Evolutionary conservation across 2,329 filamentous ascomycete genomes (phyloP), one percentile per base, ranked within the genome.

Genomic region (Clarireedia sp.): DNA sequence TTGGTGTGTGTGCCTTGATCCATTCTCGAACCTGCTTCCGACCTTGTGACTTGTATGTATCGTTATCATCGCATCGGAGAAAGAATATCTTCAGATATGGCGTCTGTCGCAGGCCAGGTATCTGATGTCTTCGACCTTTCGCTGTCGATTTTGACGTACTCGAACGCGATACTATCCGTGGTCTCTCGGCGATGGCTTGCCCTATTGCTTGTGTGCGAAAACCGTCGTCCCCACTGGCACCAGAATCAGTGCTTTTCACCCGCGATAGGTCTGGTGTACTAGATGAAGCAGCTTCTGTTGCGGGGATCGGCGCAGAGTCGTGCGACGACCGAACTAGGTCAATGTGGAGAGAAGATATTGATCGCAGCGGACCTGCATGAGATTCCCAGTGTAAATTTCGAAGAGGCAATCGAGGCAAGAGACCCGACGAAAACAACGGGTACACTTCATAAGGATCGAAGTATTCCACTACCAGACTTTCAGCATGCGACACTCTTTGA

Each of bases 301-400:
- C 66, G 14, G 72, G 69, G 44, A 69, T 62, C 47, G 71, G 60
- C 38, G 69, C 64, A 26, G 70, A 62, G 60, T 75, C 66, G 73
- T 82, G 69, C 66, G 75, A 63, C 71, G 66, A 73, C 76, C 71
- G 81, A 75, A 91, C 77, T 57, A 97, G 83, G 59, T 96, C 90
- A 65, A 97, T 82, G 67, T 96, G 90, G 41, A 99, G 81, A 12
- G 90, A 91, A 67, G 90, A 87, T 69, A 99, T 99, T 14, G 94
- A 96, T 62, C 94, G 87, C 37, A 97, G 75, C 2, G 94, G 94
- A 0, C 94, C 87, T 26, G 87, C 86, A 59, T 95, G 89, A 14
- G 94, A 96, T 71, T 97, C 95, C 94, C 94, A 99, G 68, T 97
- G 90, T 46, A 99, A 82, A 67, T 97, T 95, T 61, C 85, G 87